Percentiles rank a stretch among this genome's conserved stretches.
Evolutionary conservation across 1,284 basidiomycete genomes (phyloP).

Genomic region (Cystobasidium pallidum): DNA sequence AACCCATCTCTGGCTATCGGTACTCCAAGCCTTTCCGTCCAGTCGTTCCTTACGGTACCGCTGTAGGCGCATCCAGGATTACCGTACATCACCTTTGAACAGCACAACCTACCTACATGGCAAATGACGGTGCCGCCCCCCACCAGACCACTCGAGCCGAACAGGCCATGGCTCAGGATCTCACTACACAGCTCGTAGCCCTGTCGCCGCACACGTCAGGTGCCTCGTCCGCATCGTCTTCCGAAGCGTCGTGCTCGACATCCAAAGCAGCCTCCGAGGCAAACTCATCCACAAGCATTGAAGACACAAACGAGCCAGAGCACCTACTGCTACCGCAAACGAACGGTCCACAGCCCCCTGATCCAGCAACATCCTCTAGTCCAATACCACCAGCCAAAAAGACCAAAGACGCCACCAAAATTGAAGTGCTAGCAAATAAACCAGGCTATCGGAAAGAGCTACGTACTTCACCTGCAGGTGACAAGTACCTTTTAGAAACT

Average conservation of each 20-base stretch:
- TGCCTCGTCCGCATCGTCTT: background rate
- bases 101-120: background rate
- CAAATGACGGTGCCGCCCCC: background rate
- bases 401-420: slow-evolving; percentile 8
- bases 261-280: slow-evolving; percentile 3
- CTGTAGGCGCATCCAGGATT: too few relatives aligned
- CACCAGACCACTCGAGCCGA: background rate
- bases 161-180: background rate
- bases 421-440: slow-evolving; percentile 12
- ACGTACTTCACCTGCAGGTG: slow-evolving; percentile 26
- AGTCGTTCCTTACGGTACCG: background rate
- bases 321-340: background rate
- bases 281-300: slow-evolving; percentile 7
- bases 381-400: background rate
- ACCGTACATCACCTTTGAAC: too few relatives aligned
- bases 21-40: too few relatives aligned
- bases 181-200: slow-evolving; percentile 3
- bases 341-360: background rate
- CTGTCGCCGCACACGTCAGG: background rate
- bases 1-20: too few relatives aligned
- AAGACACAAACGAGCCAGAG: background rate
- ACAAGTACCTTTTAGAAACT: slow-evolving; percentile 32
- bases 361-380: background rate
- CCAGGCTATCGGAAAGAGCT: slow-evolving; percentile 21
- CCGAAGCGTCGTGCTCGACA: background rate